Conservation (phyloP, 192 early-diverging fungal genomes). For the Backusella mclennaniae region DNA sequence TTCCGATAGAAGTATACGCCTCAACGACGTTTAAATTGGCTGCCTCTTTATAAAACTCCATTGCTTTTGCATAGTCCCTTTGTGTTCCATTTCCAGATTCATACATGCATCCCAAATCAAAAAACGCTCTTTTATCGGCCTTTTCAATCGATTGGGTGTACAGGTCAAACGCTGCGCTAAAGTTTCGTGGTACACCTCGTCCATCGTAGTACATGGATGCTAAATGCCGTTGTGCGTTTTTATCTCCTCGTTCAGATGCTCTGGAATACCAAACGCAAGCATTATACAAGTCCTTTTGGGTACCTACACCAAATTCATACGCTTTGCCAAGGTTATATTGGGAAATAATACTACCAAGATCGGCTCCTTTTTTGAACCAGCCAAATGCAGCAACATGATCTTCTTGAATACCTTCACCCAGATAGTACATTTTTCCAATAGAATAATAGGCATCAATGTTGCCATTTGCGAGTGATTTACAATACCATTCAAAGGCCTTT, state of each 20-base stretch:
- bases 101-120: not conserved
- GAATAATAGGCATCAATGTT: not conserved
- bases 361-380: not conserved
- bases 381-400: not conserved
- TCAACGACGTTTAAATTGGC: not conserved
- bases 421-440: not conserved
- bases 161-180: not conserved
- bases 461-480: not conserved
- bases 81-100: not conserved
- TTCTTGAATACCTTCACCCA: not conserved
- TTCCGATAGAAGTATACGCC: not conserved
- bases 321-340: not conserved
- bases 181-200: not conserved
- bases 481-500: not conserved
- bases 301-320: not conserved
- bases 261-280: not conserved
- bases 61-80: not conserved
- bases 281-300: not conserved
- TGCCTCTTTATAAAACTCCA: not conserved
- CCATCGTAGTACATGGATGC: constrained; percentile 4
- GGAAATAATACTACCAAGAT: not conserved
- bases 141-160: not conserved
- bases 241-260: not conserved
- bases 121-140: not conserved
- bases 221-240: not conserved